Percentiles rank a stretch among this genome's conserved stretches.
Conservation (phyloP, 345 rosid species). For the Heritiera littoralis region DNA sequence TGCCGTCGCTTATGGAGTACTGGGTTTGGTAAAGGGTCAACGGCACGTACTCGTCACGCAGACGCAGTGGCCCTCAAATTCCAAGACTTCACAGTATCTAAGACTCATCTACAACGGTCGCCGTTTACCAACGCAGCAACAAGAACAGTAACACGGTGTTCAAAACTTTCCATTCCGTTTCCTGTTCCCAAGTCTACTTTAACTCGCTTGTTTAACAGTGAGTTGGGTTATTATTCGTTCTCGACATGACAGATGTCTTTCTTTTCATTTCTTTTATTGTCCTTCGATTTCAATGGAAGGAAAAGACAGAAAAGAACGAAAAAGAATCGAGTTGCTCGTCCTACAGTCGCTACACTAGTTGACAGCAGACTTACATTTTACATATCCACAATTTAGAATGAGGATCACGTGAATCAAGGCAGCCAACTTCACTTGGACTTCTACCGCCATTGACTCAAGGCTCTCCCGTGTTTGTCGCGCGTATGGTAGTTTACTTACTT, state of each 20-base stretch:
- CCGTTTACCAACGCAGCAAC: not conserved
- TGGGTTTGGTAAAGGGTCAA: constrained; percentile 2
- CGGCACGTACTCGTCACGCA: constrained; percentile 25
- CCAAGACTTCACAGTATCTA: constrained; percentile 6
- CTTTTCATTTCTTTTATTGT: constrained; percentile 12
- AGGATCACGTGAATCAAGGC: not conserved
- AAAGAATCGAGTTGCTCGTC: not conserved
- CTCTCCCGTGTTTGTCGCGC: constrained; percentile 20
- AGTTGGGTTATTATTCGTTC: not conserved
- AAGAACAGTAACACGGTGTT: not conserved
- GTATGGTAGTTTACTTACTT: not conserved
- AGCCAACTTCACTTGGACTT: not conserved
- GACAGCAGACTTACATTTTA: not conserved
- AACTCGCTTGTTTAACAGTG: not conserved
- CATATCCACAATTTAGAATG: not conserved
- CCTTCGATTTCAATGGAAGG: not conserved
- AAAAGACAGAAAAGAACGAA: not conserved
- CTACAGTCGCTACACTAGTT: too few species aligned
- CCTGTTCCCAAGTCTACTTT: not conserved
- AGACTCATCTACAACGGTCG: not conserved
- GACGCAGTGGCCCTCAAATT: constrained; percentile 1
- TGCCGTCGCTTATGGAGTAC: constrained; percentile 8
- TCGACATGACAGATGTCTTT: constrained; percentile 3
- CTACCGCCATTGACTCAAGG: constrained; percentile 8
- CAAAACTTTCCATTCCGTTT: not conserved